Percentiles rank a stretch among this genome's conserved stretches.
Evolutionary conservation across 768 basidiomycete genomes (phyloP).

Genomic region (Lyophyllum atratum): DNA sequence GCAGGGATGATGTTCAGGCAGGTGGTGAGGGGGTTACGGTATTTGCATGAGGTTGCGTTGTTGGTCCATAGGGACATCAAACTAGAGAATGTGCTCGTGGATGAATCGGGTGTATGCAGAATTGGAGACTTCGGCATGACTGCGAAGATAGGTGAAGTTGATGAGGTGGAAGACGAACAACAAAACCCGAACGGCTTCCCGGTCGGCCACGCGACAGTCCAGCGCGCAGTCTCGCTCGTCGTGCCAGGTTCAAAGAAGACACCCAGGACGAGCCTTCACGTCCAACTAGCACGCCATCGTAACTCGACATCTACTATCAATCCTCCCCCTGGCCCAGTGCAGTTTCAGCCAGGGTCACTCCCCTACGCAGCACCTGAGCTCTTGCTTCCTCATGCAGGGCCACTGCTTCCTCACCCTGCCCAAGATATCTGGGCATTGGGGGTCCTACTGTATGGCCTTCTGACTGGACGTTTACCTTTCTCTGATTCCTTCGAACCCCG

Average conservation of each 20-base stretch:
- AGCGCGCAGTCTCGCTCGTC: constrained; percentile 43
- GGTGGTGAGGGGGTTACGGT: constrained; percentile 79
- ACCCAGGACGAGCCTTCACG: constrained; percentile 29
- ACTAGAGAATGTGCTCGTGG: constrained; percentile 93
- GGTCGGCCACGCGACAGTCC: constrained; percentile 25
- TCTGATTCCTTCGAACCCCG: constrained; percentile 88
- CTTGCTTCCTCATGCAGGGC: constrained; percentile 56
- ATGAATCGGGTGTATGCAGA: constrained; percentile 85
- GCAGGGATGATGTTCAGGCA: constrained; percentile 86
- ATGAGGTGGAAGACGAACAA: constrained; percentile 37
- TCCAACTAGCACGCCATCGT: constrained; percentile 45
- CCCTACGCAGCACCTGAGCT: constrained; percentile 93
- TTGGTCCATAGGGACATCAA: constrained; percentile 95
- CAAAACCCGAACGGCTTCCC: constrained; percentile 11
- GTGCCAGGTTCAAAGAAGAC: constrained; percentile 37
- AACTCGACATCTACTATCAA: constrained; percentile 40
- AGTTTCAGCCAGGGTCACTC: constrained; percentile 77
- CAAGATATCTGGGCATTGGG: constrained; percentile 98
- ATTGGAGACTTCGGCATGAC: constrained; percentile 87
- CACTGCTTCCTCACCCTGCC: constrained; percentile 57
- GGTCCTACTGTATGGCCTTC: constrained; percentile 81
- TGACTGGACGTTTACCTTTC: constrained; percentile 88
- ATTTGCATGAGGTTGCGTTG: constrained; percentile 75
- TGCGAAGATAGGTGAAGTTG: constrained; percentile 55
- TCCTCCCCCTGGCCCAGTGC: constrained; percentile 22